Evolutionary conservation across 495 filamentous ascomycete species (phyloP).

Genomic region (Aspergillus sclerotioniger): DNA sequence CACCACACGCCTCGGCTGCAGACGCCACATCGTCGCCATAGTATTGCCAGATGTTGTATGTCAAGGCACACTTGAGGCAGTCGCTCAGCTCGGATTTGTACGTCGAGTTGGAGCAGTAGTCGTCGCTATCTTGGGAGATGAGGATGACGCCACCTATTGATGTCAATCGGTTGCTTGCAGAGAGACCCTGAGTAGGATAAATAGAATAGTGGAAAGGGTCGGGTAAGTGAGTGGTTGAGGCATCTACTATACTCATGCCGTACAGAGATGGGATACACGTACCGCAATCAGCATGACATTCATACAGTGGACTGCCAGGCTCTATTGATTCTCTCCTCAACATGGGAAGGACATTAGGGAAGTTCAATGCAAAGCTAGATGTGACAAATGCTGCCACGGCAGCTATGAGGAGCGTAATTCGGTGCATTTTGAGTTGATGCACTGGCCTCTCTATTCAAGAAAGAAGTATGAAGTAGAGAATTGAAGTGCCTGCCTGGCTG

Average conservation of each 20-base stretch:
- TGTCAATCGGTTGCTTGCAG: conserved; percentile 5
- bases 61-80: conserved; percentile 46
- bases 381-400: background rate
- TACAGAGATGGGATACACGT: conserved; percentile 4
- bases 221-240: background rate
- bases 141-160: conserved; percentile 42
- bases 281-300: conserved; percentile 53
- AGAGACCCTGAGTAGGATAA: background rate
- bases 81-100: conserved; percentile 40
- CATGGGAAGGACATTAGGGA: conserved; percentile 14
- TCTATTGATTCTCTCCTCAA: conserved; percentile 8
- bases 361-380: conserved; percentile 4
- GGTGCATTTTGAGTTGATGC: background rate
- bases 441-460: too few species aligned
- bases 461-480: too few species aligned
- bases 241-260: background rate
- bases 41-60: conserved; percentile 48
- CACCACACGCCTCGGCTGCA: conserved; percentile 35
- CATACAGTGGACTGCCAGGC: conserved; percentile 43
- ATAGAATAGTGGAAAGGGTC: background rate
- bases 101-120: conserved; percentile 38
- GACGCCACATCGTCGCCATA: conserved; percentile 37
- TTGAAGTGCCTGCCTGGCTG: too few species aligned
- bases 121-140: conserved; percentile 24
- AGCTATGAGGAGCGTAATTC: background rate